Conservation (phyloP, 2,329 filamentous ascomycete genomes). For the Fusarium nodosum region DNA sequence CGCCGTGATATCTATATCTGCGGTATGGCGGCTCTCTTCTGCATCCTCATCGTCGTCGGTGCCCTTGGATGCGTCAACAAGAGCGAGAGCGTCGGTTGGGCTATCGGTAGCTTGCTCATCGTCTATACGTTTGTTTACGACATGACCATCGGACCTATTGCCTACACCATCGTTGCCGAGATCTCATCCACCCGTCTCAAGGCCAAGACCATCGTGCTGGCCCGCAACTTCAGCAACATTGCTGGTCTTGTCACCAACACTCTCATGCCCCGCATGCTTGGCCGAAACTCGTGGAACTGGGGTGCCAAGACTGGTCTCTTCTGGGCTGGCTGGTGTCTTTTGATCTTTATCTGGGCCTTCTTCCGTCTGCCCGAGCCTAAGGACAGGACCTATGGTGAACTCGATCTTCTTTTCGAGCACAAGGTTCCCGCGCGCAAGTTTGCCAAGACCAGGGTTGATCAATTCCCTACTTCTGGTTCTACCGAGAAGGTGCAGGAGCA, state of each 20-base stretch:
- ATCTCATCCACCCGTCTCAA: slow-evolving; percentile 61
- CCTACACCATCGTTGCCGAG: slow-evolving; percentile 82
- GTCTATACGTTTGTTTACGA: slow-evolving; percentile 60
- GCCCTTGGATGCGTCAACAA: slow-evolving; percentile 60
- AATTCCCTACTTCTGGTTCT: slow-evolving; percentile 15
- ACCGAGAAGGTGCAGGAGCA: slow-evolving; percentile 24
- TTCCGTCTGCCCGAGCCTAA: slow-evolving; percentile 69
- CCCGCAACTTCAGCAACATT: slow-evolving; percentile 63
- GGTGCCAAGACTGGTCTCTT: slow-evolving; percentile 63
- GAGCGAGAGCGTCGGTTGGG: slow-evolving; percentile 55
- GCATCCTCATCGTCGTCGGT: slow-evolving; percentile 14
- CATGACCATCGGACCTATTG: slow-evolving; percentile 66
- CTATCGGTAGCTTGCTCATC: slow-evolving; percentile 60
- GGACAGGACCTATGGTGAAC: slow-evolving; percentile 66
- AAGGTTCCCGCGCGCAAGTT: slow-evolving; percentile 59
- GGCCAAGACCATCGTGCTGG: slow-evolving; percentile 61
- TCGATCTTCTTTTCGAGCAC: slow-evolving; percentile 68
- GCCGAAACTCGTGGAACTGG: slow-evolving; percentile 61
- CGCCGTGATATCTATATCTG: slow-evolving; percentile 22
- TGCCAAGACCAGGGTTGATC: slow-evolving; percentile 50
- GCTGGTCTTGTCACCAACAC: slow-evolving; percentile 61
- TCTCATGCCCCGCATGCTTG: slow-evolving; percentile 62
- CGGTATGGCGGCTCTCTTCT: slow-evolving; percentile 12
- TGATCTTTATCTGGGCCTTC: slow-evolving; percentile 63
- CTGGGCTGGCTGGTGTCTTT: slow-evolving; percentile 60